A percentile compares a stretch with the other conserved stretches of the same genome.
These are phyloP conservation scores for Calonectria pseudoturangicola DNA, from an alignment of 2,329 filamentous ascomycete species.

Conservation along the genomic window DNA sequence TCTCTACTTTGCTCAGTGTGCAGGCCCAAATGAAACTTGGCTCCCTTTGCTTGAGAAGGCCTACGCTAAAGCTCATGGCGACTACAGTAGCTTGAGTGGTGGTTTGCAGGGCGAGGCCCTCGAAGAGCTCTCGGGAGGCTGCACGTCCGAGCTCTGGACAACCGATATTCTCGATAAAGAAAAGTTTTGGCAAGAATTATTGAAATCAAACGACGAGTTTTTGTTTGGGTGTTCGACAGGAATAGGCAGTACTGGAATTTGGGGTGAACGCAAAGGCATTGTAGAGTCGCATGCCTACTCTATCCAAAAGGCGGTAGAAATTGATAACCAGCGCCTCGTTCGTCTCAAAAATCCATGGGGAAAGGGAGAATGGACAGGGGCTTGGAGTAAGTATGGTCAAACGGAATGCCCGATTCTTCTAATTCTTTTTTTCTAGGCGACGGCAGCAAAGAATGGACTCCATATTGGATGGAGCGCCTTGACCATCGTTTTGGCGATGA, in stretches of 20 bases:
- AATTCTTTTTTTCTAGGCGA: constrained; percentile 66
- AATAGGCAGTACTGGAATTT: constrained; percentile 63
- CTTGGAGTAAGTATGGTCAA: constrained; percentile 75
- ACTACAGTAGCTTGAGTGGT: constrained; percentile 84
- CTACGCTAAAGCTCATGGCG: constrained; percentile 87
- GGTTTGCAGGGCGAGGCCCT: constrained; percentile 79
- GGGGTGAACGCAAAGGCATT: constrained; percentile 72
- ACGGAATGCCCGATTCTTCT: background rate
- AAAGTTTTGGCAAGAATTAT: constrained; percentile 84
- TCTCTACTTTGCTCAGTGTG: constrained; percentile 85
- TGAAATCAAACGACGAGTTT: constrained; percentile 86
- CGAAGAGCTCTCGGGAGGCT: constrained; percentile 78
- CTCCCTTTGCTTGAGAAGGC: constrained; percentile 86
- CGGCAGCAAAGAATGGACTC: constrained; percentile 89
- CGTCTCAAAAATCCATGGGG: constrained; percentile 87
- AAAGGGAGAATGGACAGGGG: constrained; percentile 85
- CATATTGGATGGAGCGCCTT: constrained; percentile 84
- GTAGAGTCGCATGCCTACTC: constrained; percentile 77
- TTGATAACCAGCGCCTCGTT: constrained; percentile 76
- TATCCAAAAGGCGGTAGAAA: constrained; percentile 74
- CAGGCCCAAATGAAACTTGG: constrained; percentile 86
- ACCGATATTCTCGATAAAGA: constrained; percentile 82
- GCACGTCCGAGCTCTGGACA: constrained; percentile 79
- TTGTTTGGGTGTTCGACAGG: constrained; percentile 78
- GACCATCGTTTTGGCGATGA: constrained; percentile 86